A percentile compares a stretch with the other conserved stretches of the same genome.
phyloP scores from a whole-genome alignment of 2,329 filamentous ascomycete species.

The Tympanopsis confertula region DNA sequence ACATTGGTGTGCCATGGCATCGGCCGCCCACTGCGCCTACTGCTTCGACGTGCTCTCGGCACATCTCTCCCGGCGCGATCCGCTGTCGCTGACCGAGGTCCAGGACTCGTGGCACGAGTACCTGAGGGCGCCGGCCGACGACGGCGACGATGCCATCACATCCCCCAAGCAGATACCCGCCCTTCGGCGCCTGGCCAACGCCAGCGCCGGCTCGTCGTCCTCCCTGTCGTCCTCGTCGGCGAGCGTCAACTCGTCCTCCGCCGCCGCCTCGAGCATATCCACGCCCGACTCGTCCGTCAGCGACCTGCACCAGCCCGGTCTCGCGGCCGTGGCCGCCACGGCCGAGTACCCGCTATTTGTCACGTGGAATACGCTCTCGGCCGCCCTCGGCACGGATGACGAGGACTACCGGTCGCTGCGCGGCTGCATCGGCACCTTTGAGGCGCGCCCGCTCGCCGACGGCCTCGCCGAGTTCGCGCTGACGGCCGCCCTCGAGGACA shows the following conservation, averaged over 20 bases:
- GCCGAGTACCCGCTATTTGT: slow-evolving; percentile 72
- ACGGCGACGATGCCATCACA: slow-evolving; percentile 6
- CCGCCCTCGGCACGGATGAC: slow-evolving; percentile 19
- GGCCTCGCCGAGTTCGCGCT: slow-evolving; percentile 73
- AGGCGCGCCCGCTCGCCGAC: slow-evolving; percentile 57
- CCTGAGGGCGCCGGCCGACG: slow-evolving; percentile 13
- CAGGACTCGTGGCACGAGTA: slow-evolving; percentile 50
- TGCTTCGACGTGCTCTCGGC: slow-evolving; percentile 83
- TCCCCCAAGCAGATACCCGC: slow-evolving; percentile 24
- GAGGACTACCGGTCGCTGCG: slow-evolving; percentile 53
- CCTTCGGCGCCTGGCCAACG: slow-evolving; percentile 26
- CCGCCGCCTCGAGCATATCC: slow-evolving; percentile 11
- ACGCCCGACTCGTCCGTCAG: slow-evolving; percentile 32
- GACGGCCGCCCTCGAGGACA: slow-evolving; percentile 60
- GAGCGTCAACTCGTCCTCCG: slow-evolving; percentile 12
- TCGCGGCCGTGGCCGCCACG: slow-evolving; percentile 16
- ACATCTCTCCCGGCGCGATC: slow-evolving; percentile 57
- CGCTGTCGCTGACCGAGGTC: slow-evolving; percentile 57
- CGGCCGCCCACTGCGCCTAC: slow-evolving; percentile 73
- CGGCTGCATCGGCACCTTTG: slow-evolving; percentile 94
- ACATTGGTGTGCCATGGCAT: slow-evolving; percentile 53
- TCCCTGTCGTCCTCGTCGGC: slow-evolving; percentile 16
- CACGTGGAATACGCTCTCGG: slow-evolving; percentile 74
- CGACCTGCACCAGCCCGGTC: slow-evolving; percentile 19
- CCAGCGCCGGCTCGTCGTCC: slow-evolving; percentile 17